Conservation (phyloP, 768 basidiomycete genomes). For the Lactarius pseudohatsudake region DNA sequence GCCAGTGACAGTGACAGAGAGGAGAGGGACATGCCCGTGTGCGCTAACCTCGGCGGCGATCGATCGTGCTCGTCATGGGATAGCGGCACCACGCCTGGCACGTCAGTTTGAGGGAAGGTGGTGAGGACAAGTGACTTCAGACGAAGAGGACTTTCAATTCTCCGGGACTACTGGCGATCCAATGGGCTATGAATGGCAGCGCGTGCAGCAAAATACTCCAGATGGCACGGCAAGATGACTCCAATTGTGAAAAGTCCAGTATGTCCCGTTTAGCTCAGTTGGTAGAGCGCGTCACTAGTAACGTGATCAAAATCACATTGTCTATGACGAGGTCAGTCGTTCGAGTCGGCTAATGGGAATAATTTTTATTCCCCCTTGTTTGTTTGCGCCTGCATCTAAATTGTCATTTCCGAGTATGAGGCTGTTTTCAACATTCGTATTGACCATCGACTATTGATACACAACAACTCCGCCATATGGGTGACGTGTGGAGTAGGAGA, state of each 20-base stretch:
- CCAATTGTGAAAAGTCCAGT: neutral
- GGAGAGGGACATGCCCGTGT: too few relatives aligned
- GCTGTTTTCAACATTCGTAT: neutral
- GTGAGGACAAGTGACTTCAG: constrained; percentile 61
- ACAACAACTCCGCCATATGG: neutral
- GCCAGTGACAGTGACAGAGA: constrained; percentile 2
- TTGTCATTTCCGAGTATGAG: neutral
- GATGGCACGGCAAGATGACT: neutral
- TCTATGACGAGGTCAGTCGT: constrained; percentile 28
- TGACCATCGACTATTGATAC: neutral
- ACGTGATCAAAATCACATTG: neutral
- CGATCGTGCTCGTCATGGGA: constrained; percentile 82
- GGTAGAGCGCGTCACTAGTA: constrained; percentile 71
- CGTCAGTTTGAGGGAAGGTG: constrained; percentile 83
- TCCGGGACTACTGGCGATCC: neutral
- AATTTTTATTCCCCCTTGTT: neutral
- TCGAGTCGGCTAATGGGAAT: constrained; percentile 28
- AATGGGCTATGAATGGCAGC: too few relatives aligned
- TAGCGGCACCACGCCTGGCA: constrained; percentile 61
- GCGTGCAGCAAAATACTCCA: too few relatives aligned
- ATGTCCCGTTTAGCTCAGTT: constrained; percentile 40
- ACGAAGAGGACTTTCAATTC: neutral
- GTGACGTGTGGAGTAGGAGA: neutral
- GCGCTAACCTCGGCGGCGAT: constrained; percentile 81
- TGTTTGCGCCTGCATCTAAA: too few relatives aligned